These are phyloP conservation scores for Vaccinium darrowii DNA, from an alignment of 148 eudicot genomes.

Conservation along the genomic window DNA sequence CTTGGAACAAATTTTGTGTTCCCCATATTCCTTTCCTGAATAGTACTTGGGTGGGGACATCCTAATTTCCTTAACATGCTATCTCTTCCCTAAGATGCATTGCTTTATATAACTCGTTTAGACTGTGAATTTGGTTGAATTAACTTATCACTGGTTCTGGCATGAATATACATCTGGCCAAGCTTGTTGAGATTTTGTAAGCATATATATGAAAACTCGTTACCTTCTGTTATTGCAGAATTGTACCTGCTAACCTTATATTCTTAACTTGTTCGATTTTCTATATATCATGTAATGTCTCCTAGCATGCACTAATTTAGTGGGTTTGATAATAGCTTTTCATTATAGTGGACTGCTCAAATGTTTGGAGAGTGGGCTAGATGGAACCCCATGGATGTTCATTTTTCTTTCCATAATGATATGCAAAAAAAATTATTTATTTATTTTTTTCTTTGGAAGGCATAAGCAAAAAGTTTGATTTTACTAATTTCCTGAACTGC, in stretches of 20 bases:
- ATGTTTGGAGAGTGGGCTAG: background rate
- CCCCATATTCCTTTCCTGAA: background rate
- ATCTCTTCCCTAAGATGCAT: slow-evolving; percentile 6
- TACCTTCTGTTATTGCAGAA: background rate
- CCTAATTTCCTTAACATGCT: background rate
- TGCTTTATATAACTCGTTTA: background rate
- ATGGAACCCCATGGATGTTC: background rate
- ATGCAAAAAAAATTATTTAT: background rate
- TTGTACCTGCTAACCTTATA: background rate
- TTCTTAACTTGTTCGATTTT: background rate
- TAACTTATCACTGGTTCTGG: background rate
- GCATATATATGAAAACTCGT: background rate
- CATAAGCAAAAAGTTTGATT: background rate
- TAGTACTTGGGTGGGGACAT: background rate
- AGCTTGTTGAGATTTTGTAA: background rate
- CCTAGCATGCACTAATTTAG: background rate
- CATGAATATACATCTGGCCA: background rate
- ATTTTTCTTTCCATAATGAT: background rate
- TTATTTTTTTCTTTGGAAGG: background rate
- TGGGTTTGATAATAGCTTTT: background rate
- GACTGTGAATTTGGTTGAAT: background rate
- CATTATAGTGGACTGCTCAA: background rate
- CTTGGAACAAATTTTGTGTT: background rate
- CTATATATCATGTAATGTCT: background rate
- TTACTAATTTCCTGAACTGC: slow-evolving; percentile 21